Percentiles rank a stretch among this genome's conserved stretches.
Conservation (phyloP, 148 eudicot genomes). For the Rhododendron mucronatum region DNA sequence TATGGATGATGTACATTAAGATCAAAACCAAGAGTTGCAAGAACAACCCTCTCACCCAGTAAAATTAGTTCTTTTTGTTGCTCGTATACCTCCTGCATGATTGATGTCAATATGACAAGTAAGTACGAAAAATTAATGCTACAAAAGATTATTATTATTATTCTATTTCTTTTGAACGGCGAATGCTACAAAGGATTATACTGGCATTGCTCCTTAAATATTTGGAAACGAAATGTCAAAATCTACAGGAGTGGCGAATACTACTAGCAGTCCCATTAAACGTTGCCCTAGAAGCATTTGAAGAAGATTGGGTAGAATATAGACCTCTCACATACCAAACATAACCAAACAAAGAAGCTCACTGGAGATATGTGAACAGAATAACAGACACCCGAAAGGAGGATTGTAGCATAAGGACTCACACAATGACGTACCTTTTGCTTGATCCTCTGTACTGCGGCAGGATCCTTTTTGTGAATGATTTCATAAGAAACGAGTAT, state of each 20-base stretch:
- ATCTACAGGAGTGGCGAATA: constrained; percentile 10
- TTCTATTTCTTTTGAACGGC: too few species aligned
- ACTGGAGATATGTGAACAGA: not conserved
- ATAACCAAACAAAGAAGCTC: not conserved
- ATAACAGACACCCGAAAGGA: not conserved
- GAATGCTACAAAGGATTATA: constrained; percentile 17
- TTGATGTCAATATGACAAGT: not conserved
- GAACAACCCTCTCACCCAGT: constrained; percentile 82
- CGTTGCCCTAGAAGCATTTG: constrained; percentile 19
- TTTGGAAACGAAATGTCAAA: constrained; percentile 14
- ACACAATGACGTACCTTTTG: constrained; percentile 55
- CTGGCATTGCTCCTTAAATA: constrained; percentile 25
- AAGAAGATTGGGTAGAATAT: not conserved
- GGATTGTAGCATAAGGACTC: not conserved
- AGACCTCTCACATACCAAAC: not conserved
- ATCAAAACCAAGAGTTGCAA: constrained; percentile 93
- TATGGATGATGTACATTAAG: constrained; percentile 90
- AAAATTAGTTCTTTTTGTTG: constrained; percentile 90
- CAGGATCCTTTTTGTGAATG: constrained; percentile 83
- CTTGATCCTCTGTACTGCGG: constrained; percentile 79
- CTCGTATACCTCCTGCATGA: constrained; percentile 85
- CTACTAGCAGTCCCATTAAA: not conserved
- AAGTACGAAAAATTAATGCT: not conserved
- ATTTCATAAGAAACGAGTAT: constrained; percentile 92
- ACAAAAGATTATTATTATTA: constrained; percentile 18